These are phyloP conservation scores for Microbotryum intermedium DNA, from an alignment of 1,284 basidiomycete genomes.

Conservation along the genomic window DNA sequence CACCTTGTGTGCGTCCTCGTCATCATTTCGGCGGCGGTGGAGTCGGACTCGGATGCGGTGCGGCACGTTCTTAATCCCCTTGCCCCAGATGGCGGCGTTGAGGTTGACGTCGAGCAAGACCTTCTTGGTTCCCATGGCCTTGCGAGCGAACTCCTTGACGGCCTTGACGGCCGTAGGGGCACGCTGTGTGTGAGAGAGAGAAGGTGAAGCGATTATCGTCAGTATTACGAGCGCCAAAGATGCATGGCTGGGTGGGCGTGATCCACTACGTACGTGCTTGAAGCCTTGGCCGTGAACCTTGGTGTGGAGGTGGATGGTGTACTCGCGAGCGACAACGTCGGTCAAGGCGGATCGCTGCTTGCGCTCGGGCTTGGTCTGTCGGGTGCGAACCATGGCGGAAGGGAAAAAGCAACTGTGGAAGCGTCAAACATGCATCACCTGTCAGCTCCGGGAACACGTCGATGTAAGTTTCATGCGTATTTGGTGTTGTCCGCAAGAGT, in stretches of 20 bases:
- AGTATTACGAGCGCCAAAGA: background rate
- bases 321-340: slow-evolving; percentile 83
- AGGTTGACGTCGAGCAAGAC: slow-evolving; percentile 85
- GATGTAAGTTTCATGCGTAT: too few species aligned
- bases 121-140: slow-evolving; percentile 87
- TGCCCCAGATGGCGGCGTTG: slow-evolving; percentile 86
- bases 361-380: slow-evolving; percentile 30
- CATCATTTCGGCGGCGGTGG: slow-evolving; percentile 59
- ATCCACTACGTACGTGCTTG: slow-evolving; percentile 29
- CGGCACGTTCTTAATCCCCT: slow-evolving; percentile 81
- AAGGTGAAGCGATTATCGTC: background rate
- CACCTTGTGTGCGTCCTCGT: slow-evolving; percentile 23
- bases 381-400: slow-evolving; percentile 22
- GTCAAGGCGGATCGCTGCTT: slow-evolving; percentile 56
- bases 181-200: slow-evolving; percentile 17
- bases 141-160: slow-evolving; percentile 76
- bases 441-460: too few species aligned
- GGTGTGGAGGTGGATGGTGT: slow-evolving; percentile 36
- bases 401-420: too few species aligned
- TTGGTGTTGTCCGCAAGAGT: too few species aligned
- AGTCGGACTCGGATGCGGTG: slow-evolving; percentile 82
- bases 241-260: background rate
- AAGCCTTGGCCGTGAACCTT: slow-evolving; percentile 32
- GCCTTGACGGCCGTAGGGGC: slow-evolving; percentile 90
- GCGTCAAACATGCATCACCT: too few species aligned